Base-by-base conservation (phyloP, 495 filamentous ascomycete genomes). In the Penicillium daleae region DNA sequence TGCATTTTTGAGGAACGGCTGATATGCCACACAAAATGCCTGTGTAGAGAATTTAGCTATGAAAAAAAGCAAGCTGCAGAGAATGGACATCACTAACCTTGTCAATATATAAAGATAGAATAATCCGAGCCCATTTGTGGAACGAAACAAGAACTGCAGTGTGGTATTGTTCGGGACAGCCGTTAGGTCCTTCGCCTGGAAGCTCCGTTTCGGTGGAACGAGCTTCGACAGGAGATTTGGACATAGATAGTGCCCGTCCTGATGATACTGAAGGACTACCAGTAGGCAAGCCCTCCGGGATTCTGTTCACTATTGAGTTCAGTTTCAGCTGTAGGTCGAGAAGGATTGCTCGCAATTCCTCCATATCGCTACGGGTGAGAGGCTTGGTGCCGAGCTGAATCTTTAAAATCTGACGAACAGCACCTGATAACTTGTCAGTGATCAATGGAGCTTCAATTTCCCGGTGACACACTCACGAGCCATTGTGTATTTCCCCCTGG, bases 1-100 rank as follows among this genome's bases (percentile, higher is more conserved):
- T n/a, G 80, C 77, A 60, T 82, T 85, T 56, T 85, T 85, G 7
- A 85, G 68, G 31, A 85, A 83, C 26, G 83, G 81, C 62, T 85
- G 83, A 62, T 85, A 84, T 12, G 82, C 75, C 52, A 85, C 81
- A 53, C 80, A 83, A 54, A 83, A 85, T 1, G 82, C 80, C 70
- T 82, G 52, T 17, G 29, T 61, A 29, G 6, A 49, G 0, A 21
- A n/a, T n/a, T 62, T 15, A 60, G 51, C 24, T 2, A 48, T 3
- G 27, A 32, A 27, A 15, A 32, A 32, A 10, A 26, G n/a, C 9
- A 33, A 13, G 12, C 3, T 3, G 8, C 2, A 5, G 22, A 27
- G 7, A 2, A 6, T 26, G 1, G 15, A 40, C 19, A 26, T 31
- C 17, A 9, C 70, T 40, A 12, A 80, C 77, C 66, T 82, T 82